Conservation (phyloP, 2,329 filamentous ascomycete genomes). For the Aspergillus nomiae region DNA sequence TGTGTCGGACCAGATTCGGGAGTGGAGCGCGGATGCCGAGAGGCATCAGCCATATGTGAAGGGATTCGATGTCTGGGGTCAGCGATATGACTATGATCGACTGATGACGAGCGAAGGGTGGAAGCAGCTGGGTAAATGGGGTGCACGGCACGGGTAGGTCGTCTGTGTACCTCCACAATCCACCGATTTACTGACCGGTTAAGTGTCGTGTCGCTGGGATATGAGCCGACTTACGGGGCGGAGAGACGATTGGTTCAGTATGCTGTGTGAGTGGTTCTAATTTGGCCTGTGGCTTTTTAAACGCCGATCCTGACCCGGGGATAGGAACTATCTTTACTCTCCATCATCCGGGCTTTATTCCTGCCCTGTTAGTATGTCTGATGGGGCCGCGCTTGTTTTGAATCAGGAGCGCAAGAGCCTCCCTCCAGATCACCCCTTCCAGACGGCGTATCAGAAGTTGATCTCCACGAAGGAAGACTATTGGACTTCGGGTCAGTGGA, state of each 20-base stretch:
- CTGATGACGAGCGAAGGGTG: conserved; percentile 69
- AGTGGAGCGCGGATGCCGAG: conserved; percentile 61
- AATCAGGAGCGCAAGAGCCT: conserved; percentile 18
- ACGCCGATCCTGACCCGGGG: background rate
- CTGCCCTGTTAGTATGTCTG: conserved; percentile 66
- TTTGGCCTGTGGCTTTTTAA: background rate
- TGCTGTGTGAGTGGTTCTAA: conserved; percentile 26
- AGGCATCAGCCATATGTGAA: conserved; percentile 63
- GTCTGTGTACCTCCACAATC: background rate
- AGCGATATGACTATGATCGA: conserved; percentile 53
- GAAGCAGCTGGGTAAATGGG: conserved; percentile 45
- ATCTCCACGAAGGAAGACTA: conserved; percentile 27
- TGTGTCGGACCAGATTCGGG: conserved; percentile 30
- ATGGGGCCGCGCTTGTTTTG: conserved; percentile 41
- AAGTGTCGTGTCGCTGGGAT: conserved; percentile 30
- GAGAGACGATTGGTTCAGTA: conserved; percentile 28
- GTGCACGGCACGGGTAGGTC: conserved; percentile 31
- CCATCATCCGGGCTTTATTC: conserved; percentile 62
- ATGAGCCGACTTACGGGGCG: conserved; percentile 23
- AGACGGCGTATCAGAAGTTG: conserved; percentile 9
- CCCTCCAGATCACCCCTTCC: conserved; percentile 12
- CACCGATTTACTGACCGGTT: background rate
- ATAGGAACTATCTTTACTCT: conserved; percentile 58
- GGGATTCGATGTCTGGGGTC: conserved; percentile 64
- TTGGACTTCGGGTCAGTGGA: conserved; percentile 78